Evolutionary conservation across 108 stramenopile genomes (phyloP).

Genomic region (Nitzschia sp.): DNA sequence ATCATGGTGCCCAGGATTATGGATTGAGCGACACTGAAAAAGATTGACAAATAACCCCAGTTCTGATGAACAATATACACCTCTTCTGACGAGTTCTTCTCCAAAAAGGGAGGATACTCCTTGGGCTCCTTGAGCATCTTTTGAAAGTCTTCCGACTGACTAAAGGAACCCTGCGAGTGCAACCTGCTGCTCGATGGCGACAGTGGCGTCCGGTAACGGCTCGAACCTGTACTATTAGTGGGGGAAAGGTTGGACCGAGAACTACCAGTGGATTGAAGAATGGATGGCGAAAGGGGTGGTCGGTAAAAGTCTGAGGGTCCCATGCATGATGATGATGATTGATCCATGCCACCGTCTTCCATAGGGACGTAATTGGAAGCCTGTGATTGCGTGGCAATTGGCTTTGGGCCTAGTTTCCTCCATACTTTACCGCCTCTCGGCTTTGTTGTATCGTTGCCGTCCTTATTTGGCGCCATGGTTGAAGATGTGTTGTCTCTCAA

Average conservation of each 20-base stretch:
- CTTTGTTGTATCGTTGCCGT: too few relatives aligned
- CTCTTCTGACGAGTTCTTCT: conserved; percentile 25
- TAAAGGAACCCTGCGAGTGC: conserved; percentile 3
- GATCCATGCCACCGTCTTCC: too few relatives aligned
- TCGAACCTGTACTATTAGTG: not conserved
- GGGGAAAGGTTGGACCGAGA: not conserved
- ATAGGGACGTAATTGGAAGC: not conserved
- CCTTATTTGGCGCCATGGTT: too few relatives aligned
- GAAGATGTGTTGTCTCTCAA: too few relatives aligned
- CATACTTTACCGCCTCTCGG: too few relatives aligned
- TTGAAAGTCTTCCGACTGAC: conserved; percentile 25
- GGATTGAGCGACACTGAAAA: conserved; percentile 58
- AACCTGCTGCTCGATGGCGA: not conserved
- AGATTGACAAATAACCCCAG: conserved; percentile 55
- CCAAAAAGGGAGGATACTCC: not conserved
- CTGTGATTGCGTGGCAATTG: too few relatives aligned
- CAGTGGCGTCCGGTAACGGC: not conserved
- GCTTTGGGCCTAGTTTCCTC: too few relatives aligned
- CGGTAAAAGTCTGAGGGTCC: not conserved
- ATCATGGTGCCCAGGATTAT: conserved; percentile 67
- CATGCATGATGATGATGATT: too few relatives aligned
- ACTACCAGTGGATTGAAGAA: not conserved
- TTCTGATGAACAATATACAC: conserved; percentile 63
- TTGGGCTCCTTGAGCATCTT: conserved; percentile 15
- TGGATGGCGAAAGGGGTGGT: not conserved